Conservation (phyloP, 371 early-diverging fungal species). For the Lichtheimia corymbifera region DNA sequence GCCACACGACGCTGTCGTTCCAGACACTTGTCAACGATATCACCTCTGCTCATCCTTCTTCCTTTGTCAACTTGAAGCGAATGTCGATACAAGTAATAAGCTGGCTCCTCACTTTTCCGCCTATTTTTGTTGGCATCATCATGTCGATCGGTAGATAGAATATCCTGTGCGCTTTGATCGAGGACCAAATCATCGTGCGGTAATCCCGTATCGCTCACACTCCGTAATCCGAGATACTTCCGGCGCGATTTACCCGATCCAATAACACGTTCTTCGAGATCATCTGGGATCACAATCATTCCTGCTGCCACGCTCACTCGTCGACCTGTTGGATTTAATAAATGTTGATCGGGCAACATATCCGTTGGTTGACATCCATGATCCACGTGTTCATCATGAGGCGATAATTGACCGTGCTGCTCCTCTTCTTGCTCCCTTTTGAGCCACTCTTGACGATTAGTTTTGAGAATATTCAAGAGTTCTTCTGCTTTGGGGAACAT, state of each 20-base stretch:
- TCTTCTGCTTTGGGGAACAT: constrained; percentile 65
- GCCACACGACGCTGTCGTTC: constrained; percentile 14
- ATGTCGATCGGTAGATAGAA: not conserved
- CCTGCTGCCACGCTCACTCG: constrained; percentile 62
- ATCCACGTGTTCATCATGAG: constrained; percentile 2
- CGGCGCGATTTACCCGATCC: constrained; percentile 35
- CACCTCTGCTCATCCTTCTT: constrained; percentile 12
- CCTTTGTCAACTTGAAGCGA: constrained; percentile 4
- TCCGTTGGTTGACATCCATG: constrained; percentile 29
- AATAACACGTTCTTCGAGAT: constrained; percentile 44
- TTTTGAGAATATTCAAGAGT: constrained; percentile 32
- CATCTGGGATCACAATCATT: constrained; percentile 54
- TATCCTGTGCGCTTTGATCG: not conserved
- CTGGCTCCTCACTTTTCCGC: constrained; percentile 46
- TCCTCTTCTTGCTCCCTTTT: constrained; percentile 25
- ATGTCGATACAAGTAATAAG: constrained; percentile 18
- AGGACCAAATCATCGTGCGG: not conserved
- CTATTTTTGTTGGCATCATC: constrained; percentile 19
- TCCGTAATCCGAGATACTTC: constrained; percentile 44
- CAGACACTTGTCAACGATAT: constrained; percentile 17
- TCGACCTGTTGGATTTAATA: constrained; percentile 49
- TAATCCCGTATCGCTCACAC: constrained; percentile 34
- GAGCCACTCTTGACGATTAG: constrained; percentile 44
- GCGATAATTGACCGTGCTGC: not conserved
- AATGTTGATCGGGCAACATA: constrained; percentile 38